Evolutionary conservation across 2,329 filamentous ascomycete genomes (phyloP).

Genomic region (Ceratocystis eucalypticola): DNA sequence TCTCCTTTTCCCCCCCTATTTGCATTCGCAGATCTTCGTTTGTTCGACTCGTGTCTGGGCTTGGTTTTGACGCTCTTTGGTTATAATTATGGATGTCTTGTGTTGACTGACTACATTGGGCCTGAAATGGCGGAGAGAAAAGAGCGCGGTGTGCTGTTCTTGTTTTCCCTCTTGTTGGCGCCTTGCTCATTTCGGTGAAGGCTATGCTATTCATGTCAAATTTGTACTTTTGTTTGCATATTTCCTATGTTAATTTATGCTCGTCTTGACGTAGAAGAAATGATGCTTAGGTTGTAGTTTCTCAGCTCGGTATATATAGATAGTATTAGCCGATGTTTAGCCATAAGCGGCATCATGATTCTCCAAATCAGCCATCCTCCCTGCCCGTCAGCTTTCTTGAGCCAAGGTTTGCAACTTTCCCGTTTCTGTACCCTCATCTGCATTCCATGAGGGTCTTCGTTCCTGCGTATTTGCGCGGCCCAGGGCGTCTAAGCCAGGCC

Average conservation of each 20-base stretch:
- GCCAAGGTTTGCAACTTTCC: no score
- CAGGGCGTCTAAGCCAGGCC: not conserved
- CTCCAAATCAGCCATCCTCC: not conserved
- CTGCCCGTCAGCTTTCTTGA: no score
- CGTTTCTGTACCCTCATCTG: not conserved
- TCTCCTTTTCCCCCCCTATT: constrained; percentile 14
- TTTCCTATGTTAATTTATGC: no score
- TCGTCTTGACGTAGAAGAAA: not conserved
- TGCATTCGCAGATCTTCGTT: constrained; percentile 17
- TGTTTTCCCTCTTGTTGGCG: no score
- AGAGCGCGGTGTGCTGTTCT: no score
- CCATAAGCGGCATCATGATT: not conserved
- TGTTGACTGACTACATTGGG: no score
- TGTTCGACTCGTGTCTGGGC: constrained; percentile 14
- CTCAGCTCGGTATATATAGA: not conserved
- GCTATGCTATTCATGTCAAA: no score
- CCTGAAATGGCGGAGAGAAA: no score
- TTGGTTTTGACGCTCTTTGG: not conserved
- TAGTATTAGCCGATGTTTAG: not conserved
- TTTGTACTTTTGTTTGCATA: no score
- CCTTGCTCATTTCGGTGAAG: no score
- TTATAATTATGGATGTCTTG: no score
- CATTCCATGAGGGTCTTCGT: not conserved
- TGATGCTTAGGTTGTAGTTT: not conserved
- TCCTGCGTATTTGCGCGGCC: not conserved